These are phyloP conservation scores for Combretum micranthum DNA, from an alignment of 345 rosid genomes.

Conservation along the genomic window DNA sequence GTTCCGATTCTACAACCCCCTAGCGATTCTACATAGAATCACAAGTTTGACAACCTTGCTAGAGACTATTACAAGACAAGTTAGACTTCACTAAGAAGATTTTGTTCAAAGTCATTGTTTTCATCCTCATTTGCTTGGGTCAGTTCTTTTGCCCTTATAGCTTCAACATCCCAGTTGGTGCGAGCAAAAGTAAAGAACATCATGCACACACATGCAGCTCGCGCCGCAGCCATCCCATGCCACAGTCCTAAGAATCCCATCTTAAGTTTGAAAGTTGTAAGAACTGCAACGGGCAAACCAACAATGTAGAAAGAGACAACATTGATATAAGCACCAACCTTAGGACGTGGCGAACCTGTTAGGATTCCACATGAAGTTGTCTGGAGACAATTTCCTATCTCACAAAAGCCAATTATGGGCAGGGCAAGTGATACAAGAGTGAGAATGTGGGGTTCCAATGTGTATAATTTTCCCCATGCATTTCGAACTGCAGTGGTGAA, in stretches of 20 bases:
- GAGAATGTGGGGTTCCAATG: slow-evolving; percentile 19
- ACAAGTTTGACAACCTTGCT: too few species aligned
- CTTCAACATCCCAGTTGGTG: slow-evolving; percentile 28
- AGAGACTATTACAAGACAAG: too few species aligned
- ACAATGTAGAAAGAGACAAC: slow-evolving; percentile 23
- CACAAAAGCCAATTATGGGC: slow-evolving; percentile 31
- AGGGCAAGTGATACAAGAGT: slow-evolving; percentile 18
- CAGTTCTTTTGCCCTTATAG: slow-evolving; percentile 22
- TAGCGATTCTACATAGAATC: too few species aligned
- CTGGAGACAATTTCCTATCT: slow-evolving; percentile 28
- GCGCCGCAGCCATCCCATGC: slow-evolving; percentile 22
- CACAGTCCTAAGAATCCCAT: slow-evolving; percentile 10
- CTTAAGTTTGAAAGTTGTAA: slow-evolving; percentile 3
- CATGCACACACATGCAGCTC: slow-evolving; percentile 22
- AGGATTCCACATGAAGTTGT: slow-evolving; percentile 30
- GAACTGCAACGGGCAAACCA: slow-evolving; percentile 23
- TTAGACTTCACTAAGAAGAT: too few species aligned
- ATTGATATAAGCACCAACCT: slow-evolving; percentile 19
- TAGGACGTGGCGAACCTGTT: slow-evolving; percentile 20
- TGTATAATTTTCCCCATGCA: slow-evolving; percentile 24
- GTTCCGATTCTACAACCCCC: too few species aligned
- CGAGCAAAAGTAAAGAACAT: slow-evolving; percentile 20
- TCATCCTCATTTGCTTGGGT: neutral
- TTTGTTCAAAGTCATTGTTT: too few species aligned
- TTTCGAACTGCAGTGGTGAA: slow-evolving; percentile 16